phyloP scores from a whole-genome alignment of 2,329 filamentous ascomycete species.

The Trichoderma sp. region DNA sequence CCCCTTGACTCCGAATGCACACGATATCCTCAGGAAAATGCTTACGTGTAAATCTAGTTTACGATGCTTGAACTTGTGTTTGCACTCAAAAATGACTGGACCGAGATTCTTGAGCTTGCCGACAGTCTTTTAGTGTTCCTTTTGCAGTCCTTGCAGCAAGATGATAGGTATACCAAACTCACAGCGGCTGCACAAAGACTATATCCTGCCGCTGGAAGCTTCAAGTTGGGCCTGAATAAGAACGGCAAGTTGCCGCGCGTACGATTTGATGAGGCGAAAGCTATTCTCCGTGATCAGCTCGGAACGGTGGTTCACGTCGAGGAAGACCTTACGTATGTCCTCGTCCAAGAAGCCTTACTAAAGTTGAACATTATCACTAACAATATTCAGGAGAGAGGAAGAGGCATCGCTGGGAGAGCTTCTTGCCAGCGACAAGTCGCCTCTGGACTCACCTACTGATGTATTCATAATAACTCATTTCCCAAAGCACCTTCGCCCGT shows the following conservation, averaged over 20 bases:
- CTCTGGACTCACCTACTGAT: conserved; percentile 1
- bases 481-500: conserved; percentile 4
- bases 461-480: conserved; percentile 3
- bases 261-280: conserved; percentile 5
- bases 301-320: not conserved
- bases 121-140: conserved; percentile 7
- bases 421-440: not conserved
- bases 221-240: not conserved
- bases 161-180: not conserved
- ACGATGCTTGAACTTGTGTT: conserved; percentile 8
- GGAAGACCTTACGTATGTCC: conserved; percentile 6
- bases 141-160: not conserved
- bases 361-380: not conserved
- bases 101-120: conserved; percentile 6
- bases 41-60: not conserved
- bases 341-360: not conserved
- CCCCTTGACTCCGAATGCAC: not conserved
- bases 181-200: not conserved
- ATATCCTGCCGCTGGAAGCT: conserved; percentile 1
- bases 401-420: not conserved
- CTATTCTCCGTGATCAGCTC: conserved; percentile 3
- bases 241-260: not conserved
- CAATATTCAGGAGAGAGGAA: not conserved
- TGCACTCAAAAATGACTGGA: not conserved
- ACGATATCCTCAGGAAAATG: not conserved